Conservation (phyloP, 257 asterid species). For the Ilex asprella region DNA sequence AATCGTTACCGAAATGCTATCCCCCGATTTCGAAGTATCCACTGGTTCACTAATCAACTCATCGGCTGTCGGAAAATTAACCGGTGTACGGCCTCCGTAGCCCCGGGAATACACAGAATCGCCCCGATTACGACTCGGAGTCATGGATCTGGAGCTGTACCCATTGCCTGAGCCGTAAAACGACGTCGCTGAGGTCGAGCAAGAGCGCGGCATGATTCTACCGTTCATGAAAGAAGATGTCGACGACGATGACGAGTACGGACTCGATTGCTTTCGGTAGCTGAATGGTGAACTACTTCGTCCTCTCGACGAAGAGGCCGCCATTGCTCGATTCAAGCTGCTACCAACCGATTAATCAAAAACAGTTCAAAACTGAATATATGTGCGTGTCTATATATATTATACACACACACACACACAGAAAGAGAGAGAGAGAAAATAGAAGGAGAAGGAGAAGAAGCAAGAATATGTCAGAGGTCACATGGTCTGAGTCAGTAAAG, state of each 20-base stretch:
- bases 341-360: slow-evolving; percentile 6
- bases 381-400: neutral
- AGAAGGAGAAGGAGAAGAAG: slow-evolving; percentile 9
- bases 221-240: slow-evolving; percentile 77
- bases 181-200: slow-evolving; percentile 62
- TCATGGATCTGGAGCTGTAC: slow-evolving; percentile 68
- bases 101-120: slow-evolving; percentile 35
- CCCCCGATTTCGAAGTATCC: slow-evolving; percentile 76
- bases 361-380: slow-evolving; percentile 3
- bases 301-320: slow-evolving; percentile 88
- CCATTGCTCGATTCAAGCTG: slow-evolving; percentile 38
- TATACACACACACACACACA: slow-evolving; percentile 4
- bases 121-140: slow-evolving; percentile 36
- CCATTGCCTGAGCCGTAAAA: slow-evolving; percentile 46
- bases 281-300: slow-evolving; percentile 79
- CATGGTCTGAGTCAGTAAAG: slow-evolving; percentile 59
- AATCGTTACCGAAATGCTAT: slow-evolving; percentile 90
- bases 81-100: slow-evolving; percentile 43
- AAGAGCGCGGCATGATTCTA: slow-evolving; percentile 52
- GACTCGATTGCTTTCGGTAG: slow-evolving; percentile 58
- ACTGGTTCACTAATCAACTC: slow-evolving; percentile 56
- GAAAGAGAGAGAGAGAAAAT: neutral
- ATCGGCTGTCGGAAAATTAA: slow-evolving; percentile 54
- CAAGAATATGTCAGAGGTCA: slow-evolving; percentile 74
- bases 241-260: slow-evolving; percentile 81